phyloP scores from a whole-genome alignment of 1,139 yeast genomes.

The Yamadazyma membranifaciens region DNA sequence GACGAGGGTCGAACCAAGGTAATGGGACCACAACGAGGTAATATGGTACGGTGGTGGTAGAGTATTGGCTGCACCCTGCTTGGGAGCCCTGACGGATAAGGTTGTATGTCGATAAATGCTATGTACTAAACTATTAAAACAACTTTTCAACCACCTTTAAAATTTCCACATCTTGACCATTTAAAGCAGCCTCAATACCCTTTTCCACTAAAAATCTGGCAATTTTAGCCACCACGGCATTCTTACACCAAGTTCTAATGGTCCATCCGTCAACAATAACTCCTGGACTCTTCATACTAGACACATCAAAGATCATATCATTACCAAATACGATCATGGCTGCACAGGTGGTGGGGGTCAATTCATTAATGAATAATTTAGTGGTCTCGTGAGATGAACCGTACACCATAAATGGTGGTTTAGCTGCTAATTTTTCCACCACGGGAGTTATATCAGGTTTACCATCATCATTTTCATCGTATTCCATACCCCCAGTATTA shows the following conservation, averaged over 20 bases:
- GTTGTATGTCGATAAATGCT: neutral
- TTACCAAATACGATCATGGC: slow-evolving; percentile 82
- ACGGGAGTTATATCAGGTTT: slow-evolving; percentile 38
- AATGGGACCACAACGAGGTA: too few species aligned
- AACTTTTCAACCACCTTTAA: slow-evolving; percentile 4
- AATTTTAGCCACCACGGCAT: slow-evolving; percentile 79
- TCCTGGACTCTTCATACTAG: slow-evolving; percentile 56
- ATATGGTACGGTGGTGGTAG: too few species aligned
- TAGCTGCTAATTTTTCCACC: slow-evolving; percentile 22
- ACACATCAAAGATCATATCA: slow-evolving; percentile 61
- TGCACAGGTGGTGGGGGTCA: slow-evolving; percentile 75
- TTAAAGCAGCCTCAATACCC: slow-evolving; percentile 56
- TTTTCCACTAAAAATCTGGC: slow-evolving; percentile 65
- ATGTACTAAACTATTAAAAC: neutral
- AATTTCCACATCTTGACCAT: slow-evolving; percentile 10
- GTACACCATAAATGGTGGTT: slow-evolving; percentile 55
- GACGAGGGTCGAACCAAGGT: too few species aligned
- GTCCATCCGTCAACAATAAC: slow-evolving; percentile 80
- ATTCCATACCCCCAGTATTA: slow-evolving; percentile 17
- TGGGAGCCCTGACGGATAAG: neutral
- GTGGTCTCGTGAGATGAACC: slow-evolving; percentile 60
- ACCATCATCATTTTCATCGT: slow-evolving; percentile 18
- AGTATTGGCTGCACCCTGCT: too few species aligned
- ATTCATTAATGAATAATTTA: slow-evolving; percentile 67
- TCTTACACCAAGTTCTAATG: slow-evolving; percentile 87